These are phyloP conservation scores for Lonicera japonica DNA, from an alignment of 129 eudicot species.

Conservation along the genomic window DNA sequence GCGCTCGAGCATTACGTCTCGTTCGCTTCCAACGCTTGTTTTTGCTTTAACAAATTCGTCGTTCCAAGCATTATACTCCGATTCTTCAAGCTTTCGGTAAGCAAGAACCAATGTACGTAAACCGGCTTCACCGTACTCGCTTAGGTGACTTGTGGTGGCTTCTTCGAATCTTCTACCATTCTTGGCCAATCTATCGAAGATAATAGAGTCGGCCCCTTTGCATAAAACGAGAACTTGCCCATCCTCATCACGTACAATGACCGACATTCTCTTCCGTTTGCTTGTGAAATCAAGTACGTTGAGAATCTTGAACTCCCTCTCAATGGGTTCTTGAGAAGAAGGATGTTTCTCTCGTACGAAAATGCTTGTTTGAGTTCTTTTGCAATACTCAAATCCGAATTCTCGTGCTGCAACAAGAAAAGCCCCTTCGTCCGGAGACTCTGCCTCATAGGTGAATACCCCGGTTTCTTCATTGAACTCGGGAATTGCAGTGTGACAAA, in stretches of 20 bases:
- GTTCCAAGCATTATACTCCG: conserved; percentile 1
- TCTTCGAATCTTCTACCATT: conserved; percentile 5
- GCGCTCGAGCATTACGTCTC: conserved; percentile 3
- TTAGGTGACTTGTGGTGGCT: conserved; percentile 3
- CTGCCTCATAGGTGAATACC: conserved; percentile 41
- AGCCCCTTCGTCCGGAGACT: conserved; percentile 62
- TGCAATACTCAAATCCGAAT: conserved; percentile 51
- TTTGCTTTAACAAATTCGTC: conserved; percentile 9
- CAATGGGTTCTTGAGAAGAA: conserved; percentile 31
- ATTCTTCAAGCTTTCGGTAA: conserved; percentile 4
- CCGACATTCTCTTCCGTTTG: conserved; percentile 9
- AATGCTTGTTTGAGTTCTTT: conserved; percentile 54
- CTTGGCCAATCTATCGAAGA: conserved; percentile 7
- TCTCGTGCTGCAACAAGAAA: conserved; percentile 63
- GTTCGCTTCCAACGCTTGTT: neutral
- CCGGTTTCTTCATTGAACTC: conserved; percentile 45
- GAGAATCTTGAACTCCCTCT: conserved; percentile 28
- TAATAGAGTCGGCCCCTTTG: conserved; percentile 12
- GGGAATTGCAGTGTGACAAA: conserved; percentile 64
- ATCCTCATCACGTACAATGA: conserved; percentile 6
- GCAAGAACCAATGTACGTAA: conserved; percentile 10
- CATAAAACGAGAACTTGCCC: conserved; percentile 5
- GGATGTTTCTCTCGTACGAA: conserved; percentile 40
- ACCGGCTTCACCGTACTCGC: conserved; percentile 15
- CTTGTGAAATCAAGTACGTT: conserved; percentile 4